Percentiles rank a stretch among this genome's conserved stretches.
Conservation (phyloP, 768 basidiomycete genomes). For the Paxillus ammoniavirescens region DNA sequence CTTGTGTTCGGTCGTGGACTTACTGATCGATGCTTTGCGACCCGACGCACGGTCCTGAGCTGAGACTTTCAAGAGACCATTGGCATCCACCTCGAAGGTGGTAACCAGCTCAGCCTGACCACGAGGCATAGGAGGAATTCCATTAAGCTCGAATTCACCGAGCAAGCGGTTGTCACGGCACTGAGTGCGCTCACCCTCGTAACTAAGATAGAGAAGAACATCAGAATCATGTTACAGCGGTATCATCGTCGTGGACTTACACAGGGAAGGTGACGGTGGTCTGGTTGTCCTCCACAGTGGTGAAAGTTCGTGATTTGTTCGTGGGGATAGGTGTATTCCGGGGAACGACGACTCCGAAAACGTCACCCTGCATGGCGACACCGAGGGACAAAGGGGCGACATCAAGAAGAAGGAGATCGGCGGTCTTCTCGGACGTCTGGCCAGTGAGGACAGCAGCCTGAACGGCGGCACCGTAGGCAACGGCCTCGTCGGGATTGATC, state of each 20-base stretch:
- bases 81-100: slow-evolving; percentile 99
- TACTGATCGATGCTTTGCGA: slow-evolving; percentile 97
- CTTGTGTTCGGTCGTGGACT: slow-evolving; percentile 28
- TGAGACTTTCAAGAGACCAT: slow-evolving; percentile 98
- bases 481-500: slow-evolving; percentile 99
- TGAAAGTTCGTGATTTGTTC: slow-evolving; percentile 98
- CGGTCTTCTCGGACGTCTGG: slow-evolving; percentile 98
- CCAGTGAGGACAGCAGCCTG: slow-evolving; percentile 99
- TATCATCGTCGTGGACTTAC: slow-evolving; percentile 38
- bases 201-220: slow-evolving; percentile 40
- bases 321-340: slow-evolving; percentile 99
- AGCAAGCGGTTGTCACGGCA: slow-evolving; percentile 99
- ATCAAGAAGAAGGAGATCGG: slow-evolving; percentile 97
- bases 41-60: slow-evolving; percentile 98
- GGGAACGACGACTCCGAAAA: slow-evolving; percentile 99
- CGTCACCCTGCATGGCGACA: slow-evolving; percentile 99
- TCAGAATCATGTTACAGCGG: neutral
- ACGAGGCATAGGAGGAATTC: slow-evolving; percentile 98
- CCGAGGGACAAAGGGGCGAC: slow-evolving; percentile 97
- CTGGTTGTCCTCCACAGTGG: slow-evolving; percentile 99
- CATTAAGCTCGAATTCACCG: slow-evolving; percentile 98
- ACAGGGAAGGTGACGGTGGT: slow-evolving; percentile 99
- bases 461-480: slow-evolving; percentile 99
- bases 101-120: slow-evolving; percentile 99
- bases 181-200: slow-evolving; percentile 99